Conservation (phyloP, 2,329 filamentous ascomycete species). For the Neofusicoccum laricinum region DNA sequence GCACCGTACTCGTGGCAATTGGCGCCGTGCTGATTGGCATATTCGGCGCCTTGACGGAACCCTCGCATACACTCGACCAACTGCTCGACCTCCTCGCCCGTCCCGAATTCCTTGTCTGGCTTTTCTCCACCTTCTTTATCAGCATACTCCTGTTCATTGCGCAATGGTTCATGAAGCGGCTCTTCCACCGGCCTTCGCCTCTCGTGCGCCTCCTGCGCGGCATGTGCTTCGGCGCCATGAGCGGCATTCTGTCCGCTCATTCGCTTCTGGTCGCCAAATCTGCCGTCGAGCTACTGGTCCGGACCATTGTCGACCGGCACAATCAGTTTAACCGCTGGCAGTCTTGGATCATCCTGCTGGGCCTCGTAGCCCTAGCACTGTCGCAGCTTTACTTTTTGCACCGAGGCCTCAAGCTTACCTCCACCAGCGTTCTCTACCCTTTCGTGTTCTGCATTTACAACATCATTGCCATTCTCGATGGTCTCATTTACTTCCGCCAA, state of each 20-base stretch:
- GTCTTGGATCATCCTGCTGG: conserved; percentile 85
- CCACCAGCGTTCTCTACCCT: conserved; percentile 92
- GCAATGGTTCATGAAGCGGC: conserved; percentile 35
- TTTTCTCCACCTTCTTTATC: conserved; percentile 72
- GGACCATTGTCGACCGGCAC: conserved; percentile 76
- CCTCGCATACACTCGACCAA: conserved; percentile 82
- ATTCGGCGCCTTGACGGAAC: conserved; percentile 91
- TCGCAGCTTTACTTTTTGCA: conserved; percentile 95
- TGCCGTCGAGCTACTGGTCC: conserved; percentile 88
- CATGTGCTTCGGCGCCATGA: conserved; percentile 80
- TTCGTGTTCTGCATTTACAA: conserved; percentile 99
- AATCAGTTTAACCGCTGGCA: conserved; percentile 97
- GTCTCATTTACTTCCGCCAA: conserved; percentile 94
- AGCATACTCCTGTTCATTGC: conserved; percentile 65
- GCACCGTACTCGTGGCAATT: conserved; percentile 80
- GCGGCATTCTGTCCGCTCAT: conserved; percentile 91
- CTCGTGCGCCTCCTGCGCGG: conserved; percentile 75
- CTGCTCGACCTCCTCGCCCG: conserved; percentile 72
- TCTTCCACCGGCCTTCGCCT: conserved; percentile 48
- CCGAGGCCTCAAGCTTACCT: conserved; percentile 87
- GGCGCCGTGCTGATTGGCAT: conserved; percentile 90
- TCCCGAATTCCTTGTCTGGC: conserved; percentile 81
- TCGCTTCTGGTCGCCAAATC: conserved; percentile 92
- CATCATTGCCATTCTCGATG: conserved; percentile 96
- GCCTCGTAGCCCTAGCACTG: conserved; percentile 76